A percentile compares a stretch with the other conserved stretches of the same genome.
These are phyloP conservation scores for Pyrenochaeta sp. DNA, from an alignment of 2,329 filamentous ascomycete species.

Conservation along the genomic window DNA sequence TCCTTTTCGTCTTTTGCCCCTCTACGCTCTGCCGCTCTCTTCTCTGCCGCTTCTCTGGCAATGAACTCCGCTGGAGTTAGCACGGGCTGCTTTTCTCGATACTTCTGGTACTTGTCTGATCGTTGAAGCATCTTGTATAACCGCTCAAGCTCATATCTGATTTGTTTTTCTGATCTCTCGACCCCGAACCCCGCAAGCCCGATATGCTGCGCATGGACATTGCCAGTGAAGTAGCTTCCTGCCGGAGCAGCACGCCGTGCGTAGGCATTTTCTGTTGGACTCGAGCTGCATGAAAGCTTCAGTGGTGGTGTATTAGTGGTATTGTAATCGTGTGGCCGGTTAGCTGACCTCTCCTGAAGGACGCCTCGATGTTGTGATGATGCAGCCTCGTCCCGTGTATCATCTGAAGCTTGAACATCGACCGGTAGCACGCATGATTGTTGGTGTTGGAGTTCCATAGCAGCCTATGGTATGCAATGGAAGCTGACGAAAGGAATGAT, in stretches of 20 bases:
- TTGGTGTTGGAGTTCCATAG: conserved; percentile 46
- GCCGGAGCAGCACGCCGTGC: conserved; percentile 22
- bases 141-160: conserved; percentile 37
- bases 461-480: conserved; percentile 33
- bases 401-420: conserved; percentile 52
- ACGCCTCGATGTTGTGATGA: conserved; percentile 36
- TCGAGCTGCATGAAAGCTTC: conserved; percentile 43
- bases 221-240: conserved; percentile 38
- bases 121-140: conserved; percentile 40
- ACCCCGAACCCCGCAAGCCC: conserved; percentile 26
- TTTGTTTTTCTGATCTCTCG: conserved; percentile 40
- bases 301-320: conserved; percentile 21
- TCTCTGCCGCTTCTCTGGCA: conserved; percentile 28
- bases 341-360: conserved; percentile 54
- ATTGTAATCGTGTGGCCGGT: conserved; percentile 47
- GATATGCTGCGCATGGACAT: conserved; percentile 32
- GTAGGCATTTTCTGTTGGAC: conserved; percentile 38
- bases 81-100: conserved; percentile 53
- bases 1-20: conserved; percentile 42
- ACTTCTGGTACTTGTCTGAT: conserved; percentile 57
- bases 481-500: conserved; percentile 37
- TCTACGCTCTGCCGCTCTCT: conserved; percentile 23
- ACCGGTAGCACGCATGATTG: conserved; percentile 53
- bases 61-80: conserved; percentile 27
- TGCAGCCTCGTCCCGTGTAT: conserved; percentile 19